Conservation (phyloP, 1,284 basidiomycete species). For the Farysia itapuensis region DNA sequence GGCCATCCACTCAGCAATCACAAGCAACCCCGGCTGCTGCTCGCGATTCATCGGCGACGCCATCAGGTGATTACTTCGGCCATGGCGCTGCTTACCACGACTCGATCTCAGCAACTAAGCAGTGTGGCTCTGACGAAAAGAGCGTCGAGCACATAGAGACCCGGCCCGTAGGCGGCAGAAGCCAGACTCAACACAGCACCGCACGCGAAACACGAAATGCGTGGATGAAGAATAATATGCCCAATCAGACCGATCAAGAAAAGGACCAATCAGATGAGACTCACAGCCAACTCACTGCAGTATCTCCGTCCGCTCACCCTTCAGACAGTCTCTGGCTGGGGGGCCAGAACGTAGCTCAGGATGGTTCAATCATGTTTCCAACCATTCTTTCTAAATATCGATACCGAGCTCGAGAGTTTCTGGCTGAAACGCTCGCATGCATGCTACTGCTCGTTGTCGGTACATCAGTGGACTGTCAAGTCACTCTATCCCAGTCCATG, state of each 20-base stretch:
- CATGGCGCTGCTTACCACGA: neutral
- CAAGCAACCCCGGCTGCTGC: neutral
- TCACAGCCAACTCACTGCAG: too few relatives aligned
- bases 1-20: conserved; percentile 8
- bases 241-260: neutral
- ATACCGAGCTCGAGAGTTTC: conserved; percentile 17
- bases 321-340: conserved; percentile 15
- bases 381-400: conserved; percentile 13
- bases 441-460: conserved; percentile 45
- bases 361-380: conserved; percentile 14
- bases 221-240: conserved; percentile 1
- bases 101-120: neutral
- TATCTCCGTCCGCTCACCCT: too few relatives aligned
- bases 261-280: too few relatives aligned
- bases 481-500: conserved; percentile 30
- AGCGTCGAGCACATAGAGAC: neutral
- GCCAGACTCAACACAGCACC: neutral
- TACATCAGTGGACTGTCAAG: conserved; percentile 49
- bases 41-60: neutral
- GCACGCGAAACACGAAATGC: neutral
- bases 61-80: conserved; percentile 6
- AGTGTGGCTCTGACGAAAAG: neutral
- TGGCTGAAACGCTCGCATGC: conserved; percentile 16
- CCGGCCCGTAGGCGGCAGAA: neutral
- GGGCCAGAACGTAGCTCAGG: conserved; percentile 5